These are phyloP conservation scores for Piper betle DNA, from an alignment of 164 flowering plant species.

Conservation along the genomic window DNA sequence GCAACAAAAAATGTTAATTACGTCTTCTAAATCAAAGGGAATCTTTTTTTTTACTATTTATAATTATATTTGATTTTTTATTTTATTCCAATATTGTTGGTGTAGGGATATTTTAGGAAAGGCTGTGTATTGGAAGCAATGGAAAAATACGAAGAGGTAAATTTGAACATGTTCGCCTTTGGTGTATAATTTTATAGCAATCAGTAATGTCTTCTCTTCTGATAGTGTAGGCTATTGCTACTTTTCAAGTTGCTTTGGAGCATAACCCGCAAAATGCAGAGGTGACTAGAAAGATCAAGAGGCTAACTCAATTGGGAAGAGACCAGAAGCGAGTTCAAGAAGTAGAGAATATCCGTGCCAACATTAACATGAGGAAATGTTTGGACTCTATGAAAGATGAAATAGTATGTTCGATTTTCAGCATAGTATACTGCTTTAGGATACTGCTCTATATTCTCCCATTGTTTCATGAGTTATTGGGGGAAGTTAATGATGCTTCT, in stretches of 20 bases:
- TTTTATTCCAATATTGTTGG: neutral
- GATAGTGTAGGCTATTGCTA: constrained; percentile 66
- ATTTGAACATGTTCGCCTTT: too few species aligned
- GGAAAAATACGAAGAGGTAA: constrained; percentile 83
- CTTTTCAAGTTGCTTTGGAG: constrained; percentile 61
- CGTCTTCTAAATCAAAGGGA: neutral
- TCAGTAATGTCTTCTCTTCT: too few species aligned
- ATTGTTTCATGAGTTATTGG: too few species aligned
- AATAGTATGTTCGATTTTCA: too few species aligned
- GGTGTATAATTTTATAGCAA: too few species aligned
- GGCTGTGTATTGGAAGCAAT: constrained; percentile 87
- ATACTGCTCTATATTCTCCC: too few species aligned
- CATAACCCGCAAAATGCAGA: constrained; percentile 78
- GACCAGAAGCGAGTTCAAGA: constrained; percentile 72
- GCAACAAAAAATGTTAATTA: neutral
- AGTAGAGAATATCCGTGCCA: constrained; percentile 61
- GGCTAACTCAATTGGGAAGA: constrained; percentile 49
- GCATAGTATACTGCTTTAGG: too few species aligned
- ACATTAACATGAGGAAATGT: constrained; percentile 55
- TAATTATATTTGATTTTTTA: too few species aligned
- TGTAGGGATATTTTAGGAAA: constrained; percentile 94
- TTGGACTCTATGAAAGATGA: constrained; percentile 63
- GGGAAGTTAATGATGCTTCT: too few species aligned
- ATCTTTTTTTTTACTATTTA: neutral
- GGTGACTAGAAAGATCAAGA: constrained; percentile 81